Conservation (phyloP, 331 rosid species). For the Telfairia occidentalis region DNA sequence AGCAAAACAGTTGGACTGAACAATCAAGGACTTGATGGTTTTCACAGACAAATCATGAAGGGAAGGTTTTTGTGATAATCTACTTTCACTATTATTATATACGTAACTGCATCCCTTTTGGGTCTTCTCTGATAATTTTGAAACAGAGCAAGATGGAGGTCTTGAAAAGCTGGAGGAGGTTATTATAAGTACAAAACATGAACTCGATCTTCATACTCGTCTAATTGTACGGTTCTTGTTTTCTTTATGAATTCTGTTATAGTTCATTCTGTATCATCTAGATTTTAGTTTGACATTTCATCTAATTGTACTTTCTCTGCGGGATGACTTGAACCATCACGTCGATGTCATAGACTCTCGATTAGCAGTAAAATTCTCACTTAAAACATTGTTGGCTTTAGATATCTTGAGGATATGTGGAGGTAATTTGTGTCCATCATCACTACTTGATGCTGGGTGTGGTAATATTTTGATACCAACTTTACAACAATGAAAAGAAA, state of each 20-base stretch:
- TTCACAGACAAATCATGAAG: slow-evolving; percentile 31
- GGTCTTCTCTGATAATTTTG: slow-evolving; percentile 6
- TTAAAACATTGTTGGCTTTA: neutral
- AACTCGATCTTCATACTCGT: slow-evolving; percentile 30
- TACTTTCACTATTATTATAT: neutral
- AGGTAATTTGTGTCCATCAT: neutral
- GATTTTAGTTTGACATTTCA: neutral
- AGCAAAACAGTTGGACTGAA: slow-evolving; percentile 22
- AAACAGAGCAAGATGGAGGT: slow-evolving; percentile 38
- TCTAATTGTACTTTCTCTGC: neutral
- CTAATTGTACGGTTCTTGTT: slow-evolving; percentile 18
- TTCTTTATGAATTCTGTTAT: neutral
- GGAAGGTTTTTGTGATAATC: slow-evolving; percentile 15
- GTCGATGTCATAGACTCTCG: slow-evolving; percentile 29
- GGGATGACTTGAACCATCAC: slow-evolving; percentile 30
- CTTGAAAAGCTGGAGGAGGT: slow-evolving; percentile 30
- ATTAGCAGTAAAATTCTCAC: slow-evolving; percentile 20
- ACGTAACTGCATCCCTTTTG: neutral
- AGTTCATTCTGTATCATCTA: neutral
- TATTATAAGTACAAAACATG: slow-evolving; percentile 37
- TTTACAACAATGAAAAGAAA: neutral
- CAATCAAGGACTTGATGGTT: slow-evolving; percentile 24
- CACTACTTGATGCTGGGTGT: neutral
- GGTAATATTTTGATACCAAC: neutral
- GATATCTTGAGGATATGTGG: neutral